phyloP scores from a whole-genome alignment of 192 early-diverging fungal genomes.

The Coemansia erecta region DNA sequence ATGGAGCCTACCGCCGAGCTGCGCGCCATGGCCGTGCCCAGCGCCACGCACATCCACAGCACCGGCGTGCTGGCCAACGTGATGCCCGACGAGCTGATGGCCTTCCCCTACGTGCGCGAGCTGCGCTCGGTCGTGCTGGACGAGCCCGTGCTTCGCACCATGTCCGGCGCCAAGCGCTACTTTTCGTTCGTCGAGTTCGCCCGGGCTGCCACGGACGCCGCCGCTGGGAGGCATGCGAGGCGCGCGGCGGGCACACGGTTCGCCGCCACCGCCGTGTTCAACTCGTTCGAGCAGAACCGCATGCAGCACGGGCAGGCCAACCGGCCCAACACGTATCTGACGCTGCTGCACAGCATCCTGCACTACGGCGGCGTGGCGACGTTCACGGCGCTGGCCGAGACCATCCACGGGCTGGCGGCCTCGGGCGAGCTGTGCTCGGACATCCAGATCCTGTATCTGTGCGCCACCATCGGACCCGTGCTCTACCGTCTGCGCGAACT shows the following conservation, averaged over 20 bases:
- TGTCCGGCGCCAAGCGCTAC: constrained; percentile 51
- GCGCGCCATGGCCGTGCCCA: constrained; percentile 12
- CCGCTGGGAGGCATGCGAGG: constrained; percentile 26
- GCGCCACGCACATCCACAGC: constrained; percentile 40
- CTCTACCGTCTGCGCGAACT: constrained; percentile 65
- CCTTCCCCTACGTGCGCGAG: constrained; percentile 56
- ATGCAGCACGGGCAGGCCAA: constrained; percentile 63
- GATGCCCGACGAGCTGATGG: constrained; percentile 49
- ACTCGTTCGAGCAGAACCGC: constrained; percentile 56
- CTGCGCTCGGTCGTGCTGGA: constrained; percentile 60
- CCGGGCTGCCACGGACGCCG: constrained; percentile 23
- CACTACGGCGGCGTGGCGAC: constrained; percentile 73
- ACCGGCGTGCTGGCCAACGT: constrained; percentile 51
- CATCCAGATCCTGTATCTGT: constrained; percentile 69
- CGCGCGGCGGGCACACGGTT: constrained; percentile 54
- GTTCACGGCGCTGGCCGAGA: constrained; percentile 49
- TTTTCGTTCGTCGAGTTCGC: constrained; percentile 52
- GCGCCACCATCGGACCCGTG: constrained; percentile 67
- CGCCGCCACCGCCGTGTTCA: constrained; percentile 63
- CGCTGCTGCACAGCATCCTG: constrained; percentile 68
- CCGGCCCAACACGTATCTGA: constrained; percentile 68
- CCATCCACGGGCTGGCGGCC: constrained; percentile 34
- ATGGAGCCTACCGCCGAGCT: constrained; percentile 24
- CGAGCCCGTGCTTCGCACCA: constrained; percentile 59
- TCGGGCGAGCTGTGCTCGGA: constrained; percentile 59